Conservation (phyloP, 108 stramenopile species). For the Hondaea fermentalgiana region DNA sequence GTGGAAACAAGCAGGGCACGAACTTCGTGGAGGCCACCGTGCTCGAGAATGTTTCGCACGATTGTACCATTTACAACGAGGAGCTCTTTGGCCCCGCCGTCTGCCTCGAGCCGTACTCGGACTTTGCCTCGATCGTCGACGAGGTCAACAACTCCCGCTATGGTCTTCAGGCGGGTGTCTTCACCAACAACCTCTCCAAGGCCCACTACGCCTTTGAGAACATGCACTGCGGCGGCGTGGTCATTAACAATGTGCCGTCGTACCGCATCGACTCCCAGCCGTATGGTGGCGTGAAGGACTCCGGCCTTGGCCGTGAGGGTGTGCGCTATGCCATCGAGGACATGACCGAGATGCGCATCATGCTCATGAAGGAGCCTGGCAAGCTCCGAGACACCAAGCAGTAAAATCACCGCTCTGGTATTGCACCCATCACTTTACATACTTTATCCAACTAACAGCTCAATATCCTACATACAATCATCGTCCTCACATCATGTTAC, state of each 20-base stretch:
- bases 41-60: neutral
- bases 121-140: conserved; percentile 2
- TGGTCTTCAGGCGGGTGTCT: conserved; percentile 34
- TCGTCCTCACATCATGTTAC: too few species aligned
- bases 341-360: conserved; percentile 15
- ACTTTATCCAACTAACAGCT: too few species aligned
- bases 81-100: conserved; percentile 20
- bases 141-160: conserved; percentile 25
- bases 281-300: conserved; percentile 27
- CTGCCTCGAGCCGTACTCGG: neutral
- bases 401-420: too few species aligned
- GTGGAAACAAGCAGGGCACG: neutral
- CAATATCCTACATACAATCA: too few species aligned
- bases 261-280: conserved; percentile 28
- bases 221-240: conserved; percentile 16
- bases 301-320: conserved; percentile 19
- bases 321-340: conserved; percentile 26
- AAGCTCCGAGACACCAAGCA: neutral
- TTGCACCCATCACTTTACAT: too few species aligned
- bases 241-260: conserved; percentile 21
- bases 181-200: conserved; percentile 23
- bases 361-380: neutral
- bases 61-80: neutral
- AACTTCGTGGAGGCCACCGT: neutral
- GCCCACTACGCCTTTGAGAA: conserved; percentile 36